A percentile compares a stretch with the other conserved stretches of the same genome.
phyloP scores from a whole-genome alignment of 306 rosid species.

The Fragaria iinumae region DNA sequence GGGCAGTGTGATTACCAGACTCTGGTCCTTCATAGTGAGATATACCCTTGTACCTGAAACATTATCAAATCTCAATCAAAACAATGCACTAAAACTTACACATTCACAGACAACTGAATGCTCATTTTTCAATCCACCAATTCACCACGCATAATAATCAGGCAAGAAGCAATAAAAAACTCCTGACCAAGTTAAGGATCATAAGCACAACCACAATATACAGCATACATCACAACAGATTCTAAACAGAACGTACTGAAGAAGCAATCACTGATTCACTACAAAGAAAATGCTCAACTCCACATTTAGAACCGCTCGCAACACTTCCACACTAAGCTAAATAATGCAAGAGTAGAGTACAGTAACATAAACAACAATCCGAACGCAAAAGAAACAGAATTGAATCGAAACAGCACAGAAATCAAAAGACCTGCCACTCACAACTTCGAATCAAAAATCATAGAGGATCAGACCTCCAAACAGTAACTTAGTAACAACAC shows the following conservation, averaged over 20 bases:
- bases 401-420: not conserved
- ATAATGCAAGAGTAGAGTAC: not conserved
- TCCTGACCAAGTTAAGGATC: too few species aligned
- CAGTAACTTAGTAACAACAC: too few species aligned
- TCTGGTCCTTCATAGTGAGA: conserved; percentile 74
- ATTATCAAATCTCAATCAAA: not conserved
- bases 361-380: not conserved
- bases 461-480: too few species aligned
- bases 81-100: not conserved
- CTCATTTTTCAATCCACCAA: not conserved
- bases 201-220: too few species aligned
- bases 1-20: conserved; percentile 60
- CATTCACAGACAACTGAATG: not conserved
- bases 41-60: conserved; percentile 72
- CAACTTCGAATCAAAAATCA: not conserved
- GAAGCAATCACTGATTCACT: too few species aligned
- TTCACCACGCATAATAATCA: not conserved
- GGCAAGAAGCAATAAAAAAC: too few species aligned
- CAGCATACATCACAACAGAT: not conserved
- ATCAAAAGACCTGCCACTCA: not conserved
- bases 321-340: not conserved
- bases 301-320: not conserved
- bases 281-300: not conserved
- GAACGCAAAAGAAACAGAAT: not conserved
- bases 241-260: too few species aligned